Evolutionary conservation across 768 basidiomycete genomes (phyloP), one percentile per base, ranked within the genome.

Genomic region (Cystofilobasidium macerans): DNA sequence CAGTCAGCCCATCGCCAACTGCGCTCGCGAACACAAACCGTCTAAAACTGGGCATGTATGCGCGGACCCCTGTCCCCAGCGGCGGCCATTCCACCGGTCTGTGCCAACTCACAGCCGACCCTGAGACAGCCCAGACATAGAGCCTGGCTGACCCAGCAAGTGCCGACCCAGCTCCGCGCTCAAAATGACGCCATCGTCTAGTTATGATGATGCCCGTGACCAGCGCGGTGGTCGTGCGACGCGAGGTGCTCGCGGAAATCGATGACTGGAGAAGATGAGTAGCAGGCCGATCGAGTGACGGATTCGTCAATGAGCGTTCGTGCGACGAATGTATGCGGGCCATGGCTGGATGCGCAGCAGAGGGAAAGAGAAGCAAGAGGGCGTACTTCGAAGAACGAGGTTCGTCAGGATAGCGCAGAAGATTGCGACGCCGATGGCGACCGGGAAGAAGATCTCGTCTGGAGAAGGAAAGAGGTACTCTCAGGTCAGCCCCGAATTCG

Each of bases 321-420:
- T 40, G 9, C 9, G 38, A 16, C 38, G 38, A 40, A 40, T 8
- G 16, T 40, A 8, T 13, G 22, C n/a, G 24, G 6, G 48, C 28
- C 11, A 26, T 22, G 48, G 28, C 16, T 51, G 48, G 51, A 5
- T 11, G 14, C 2, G 7, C 4, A 30, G 45, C 6, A 24, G 38
- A 28, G 24, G 40, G 18, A 45, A 26, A 11, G 42, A 43, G 42
- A 18, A 43, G 42, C 5, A 43, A 57, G 26, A 57, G 30, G 40
- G 78, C 83, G 69, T 71, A 89, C 88, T 85, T 77, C 93, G 85
- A 67, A 94, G 80, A 68, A 89, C 71, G 73, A 97, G 95, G 76
- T 97, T 97, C 57, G 84, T 81, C 33, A 94, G 81, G 11, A 99
- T 82, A 11, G 90, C 95, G 54, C 86, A 76, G 79, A 99, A 98